These are phyloP conservation scores for Colletotrichum eleusines DNA, from an alignment of 2,329 filamentous ascomycete genomes.

Conservation along the genomic window DNA sequence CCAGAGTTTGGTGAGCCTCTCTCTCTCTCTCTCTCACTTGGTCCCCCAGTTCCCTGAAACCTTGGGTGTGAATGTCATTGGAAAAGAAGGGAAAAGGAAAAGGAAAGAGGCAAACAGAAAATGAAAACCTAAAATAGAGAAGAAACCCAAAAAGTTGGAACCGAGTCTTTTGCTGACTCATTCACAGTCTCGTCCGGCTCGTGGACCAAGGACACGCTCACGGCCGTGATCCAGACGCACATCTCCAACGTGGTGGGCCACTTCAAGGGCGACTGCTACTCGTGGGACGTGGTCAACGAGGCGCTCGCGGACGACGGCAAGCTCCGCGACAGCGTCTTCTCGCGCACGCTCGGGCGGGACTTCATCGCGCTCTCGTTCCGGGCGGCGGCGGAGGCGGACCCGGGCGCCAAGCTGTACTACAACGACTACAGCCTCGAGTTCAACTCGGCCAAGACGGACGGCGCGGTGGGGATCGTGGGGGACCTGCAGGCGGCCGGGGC, in stretches of 20 bases:
- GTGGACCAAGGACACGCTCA: constrained; percentile 64
- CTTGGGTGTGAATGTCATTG: fast-evolving
- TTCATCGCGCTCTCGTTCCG: constrained; percentile 67
- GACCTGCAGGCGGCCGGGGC: constrained; percentile 72
- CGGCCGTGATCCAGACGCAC: constrained; percentile 61
- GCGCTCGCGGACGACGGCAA: constrained; percentile 67
- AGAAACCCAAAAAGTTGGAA: no score
- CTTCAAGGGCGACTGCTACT: constrained; percentile 60
- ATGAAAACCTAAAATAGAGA: constrained; percentile 59
- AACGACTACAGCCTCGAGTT: constrained; percentile 65
- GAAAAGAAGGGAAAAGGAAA: no score
- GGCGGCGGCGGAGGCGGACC: constrained; percentile 61
- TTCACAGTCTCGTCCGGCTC: constrained; percentile 65
- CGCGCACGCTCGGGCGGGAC: constrained; percentile 61
- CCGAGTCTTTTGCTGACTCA: constrained; percentile 62
- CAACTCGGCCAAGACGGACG: constrained; percentile 46
- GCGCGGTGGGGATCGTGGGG: constrained; percentile 69
- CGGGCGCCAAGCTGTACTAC: constrained; percentile 67
- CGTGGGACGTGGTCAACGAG: constrained; percentile 67
- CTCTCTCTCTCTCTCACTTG: no score
- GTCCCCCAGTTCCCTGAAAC: constrained; percentile 51
- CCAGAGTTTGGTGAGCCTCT: constrained; percentile 54
- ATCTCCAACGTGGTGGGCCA: constrained; percentile 59
- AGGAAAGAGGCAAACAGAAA: constrained; percentile 35
- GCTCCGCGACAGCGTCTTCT: constrained; percentile 61